Base-by-base conservation (phyloP, 2,329 filamentous ascomycete genomes). In the Sporothrix curviconia region DNA sequence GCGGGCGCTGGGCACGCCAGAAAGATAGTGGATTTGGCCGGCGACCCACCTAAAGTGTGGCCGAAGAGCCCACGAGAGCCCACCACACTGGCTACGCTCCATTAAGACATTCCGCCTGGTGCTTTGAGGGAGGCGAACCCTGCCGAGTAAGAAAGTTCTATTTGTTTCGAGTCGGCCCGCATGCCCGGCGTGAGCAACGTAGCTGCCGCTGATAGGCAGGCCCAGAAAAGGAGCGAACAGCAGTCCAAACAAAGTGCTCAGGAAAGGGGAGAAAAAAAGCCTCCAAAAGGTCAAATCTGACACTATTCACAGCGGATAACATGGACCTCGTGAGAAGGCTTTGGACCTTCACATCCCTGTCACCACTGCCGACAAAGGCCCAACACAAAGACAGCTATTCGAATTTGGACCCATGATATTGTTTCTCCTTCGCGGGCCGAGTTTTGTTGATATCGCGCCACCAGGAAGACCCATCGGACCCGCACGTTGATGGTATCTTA, bases 141-240 rank as follows among this genome's bases (percentile, higher is more conserved):
- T 9, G 28, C 19, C 12, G 32, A 46, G 17, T 2, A 32, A 12
- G 7, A 32, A 14, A n/a, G 30, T 22, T 8, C 14, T 46, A 11
- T 49, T 51, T 36, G 14, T 40, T 28, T 44, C 30, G 44, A 61
- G 46, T 61, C 59, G 59, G 59, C 50, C 59, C 57, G 59, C 34
- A 11, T 53, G 22, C 22, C 17, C 44, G 46, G 30, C 36, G 39
- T 32, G 25, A 14, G n/a, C 25, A 22, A 8, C 5, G 28, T 17
- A 32, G 30, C 19, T 32, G 25, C 17, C 15, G 14, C 14, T 12
- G 6, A 46, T n/a, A 46, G 12, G 30, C 2, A 44, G 3, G 15
- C 7, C 1, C 25, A 44, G 5, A 11, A 43, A 25, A 25, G 25
- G 2, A 6, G 19, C 17, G 19, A 43, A 15, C 17, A n/a, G n/a